A percentile compares a stretch with the other conserved stretches of the same genome.
phyloP scores from a whole-genome alignment of 441 rosid genomes.

The Isatis lusitanica region DNA sequence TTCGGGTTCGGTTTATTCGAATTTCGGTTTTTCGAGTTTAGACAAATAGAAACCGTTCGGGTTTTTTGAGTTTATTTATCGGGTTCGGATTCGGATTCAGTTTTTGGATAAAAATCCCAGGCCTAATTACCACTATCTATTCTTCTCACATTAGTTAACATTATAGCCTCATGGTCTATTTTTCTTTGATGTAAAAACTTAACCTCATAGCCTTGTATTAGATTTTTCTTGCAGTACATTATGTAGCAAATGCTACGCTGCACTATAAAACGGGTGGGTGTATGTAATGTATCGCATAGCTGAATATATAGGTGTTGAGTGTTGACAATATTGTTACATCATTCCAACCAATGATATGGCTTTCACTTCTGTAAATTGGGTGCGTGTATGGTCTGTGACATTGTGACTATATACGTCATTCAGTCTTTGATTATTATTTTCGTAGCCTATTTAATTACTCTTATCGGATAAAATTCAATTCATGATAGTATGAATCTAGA shows the following conservation, averaged over 20 bases:
- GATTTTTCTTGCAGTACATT: neutral
- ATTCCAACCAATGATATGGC: slow-evolving; percentile 1
- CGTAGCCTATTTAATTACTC: neutral
- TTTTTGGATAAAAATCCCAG: no score
- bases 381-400: neutral
- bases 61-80: no score
- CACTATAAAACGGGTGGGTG: neutral
- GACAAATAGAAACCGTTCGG: no score
- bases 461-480: neutral
- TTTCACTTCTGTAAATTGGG: slow-evolving; percentile 2
- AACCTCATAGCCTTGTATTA: neutral
- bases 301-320: slow-evolving; percentile 11
- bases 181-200: neutral
- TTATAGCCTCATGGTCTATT: neutral
- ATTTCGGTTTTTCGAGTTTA: no score
- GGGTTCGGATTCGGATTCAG: no score
- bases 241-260: neutral
- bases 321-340: neutral
- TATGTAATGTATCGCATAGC: neutral
- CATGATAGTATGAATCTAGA: neutral
- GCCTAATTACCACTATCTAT: no score
- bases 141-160: neutral
- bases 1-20: no score
- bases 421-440: neutral
- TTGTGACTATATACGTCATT: neutral